Percentiles rank a stretch among this genome's conserved stretches.
These are phyloP conservation scores for Hypoxylon lienhwacheense DNA, from an alignment of 495 filamentous ascomycete species.

Conservation along the genomic window DNA sequence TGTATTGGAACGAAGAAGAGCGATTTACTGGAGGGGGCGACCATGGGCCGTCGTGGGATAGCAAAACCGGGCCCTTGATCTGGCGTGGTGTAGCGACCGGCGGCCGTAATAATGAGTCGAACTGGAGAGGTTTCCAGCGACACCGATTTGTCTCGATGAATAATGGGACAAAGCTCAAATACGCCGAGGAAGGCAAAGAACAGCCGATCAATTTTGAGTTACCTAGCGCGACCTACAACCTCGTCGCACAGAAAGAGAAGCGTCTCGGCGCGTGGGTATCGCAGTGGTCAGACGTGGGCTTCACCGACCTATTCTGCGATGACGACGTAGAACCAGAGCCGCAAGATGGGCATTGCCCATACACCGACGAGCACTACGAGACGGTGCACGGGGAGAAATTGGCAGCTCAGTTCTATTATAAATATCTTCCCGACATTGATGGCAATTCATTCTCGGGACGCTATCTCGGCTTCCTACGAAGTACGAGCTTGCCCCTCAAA, in stretches of 20 bases:
- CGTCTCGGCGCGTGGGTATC: constrained; percentile 45
- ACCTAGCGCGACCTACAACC: constrained; percentile 41
- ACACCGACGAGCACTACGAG: constrained; percentile 53
- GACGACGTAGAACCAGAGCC: constrained; percentile 29
- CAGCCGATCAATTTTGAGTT: constrained; percentile 46
- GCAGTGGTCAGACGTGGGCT: constrained; percentile 49
- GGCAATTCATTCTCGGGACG: constrained; percentile 73
- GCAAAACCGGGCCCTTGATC: constrained; percentile 57
- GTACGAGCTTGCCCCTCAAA: constrained; percentile 67
- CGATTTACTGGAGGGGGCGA: constrained; percentile 64
- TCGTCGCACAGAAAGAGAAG: constrained; percentile 41
- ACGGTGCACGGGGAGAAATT: constrained; percentile 44
- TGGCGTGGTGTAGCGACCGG: constrained; percentile 74
- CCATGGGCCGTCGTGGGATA: constrained; percentile 56
- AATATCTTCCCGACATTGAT: constrained; percentile 69
- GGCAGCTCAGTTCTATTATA: constrained; percentile 61
- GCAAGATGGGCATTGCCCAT: constrained; percentile 49
- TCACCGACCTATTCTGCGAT: constrained; percentile 52
- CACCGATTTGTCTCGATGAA: constrained; percentile 68
- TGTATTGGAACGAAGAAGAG: constrained; percentile 71
- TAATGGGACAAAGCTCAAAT: constrained; percentile 60
- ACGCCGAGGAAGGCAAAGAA: constrained; percentile 42
- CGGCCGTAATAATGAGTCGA: constrained; percentile 58
- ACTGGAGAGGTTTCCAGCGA: constrained; percentile 69
- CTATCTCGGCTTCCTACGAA: constrained; percentile 68